Conservation (phyloP, 2,329 filamentous ascomycete species). For the Colletotrichum truncatum region DNA sequence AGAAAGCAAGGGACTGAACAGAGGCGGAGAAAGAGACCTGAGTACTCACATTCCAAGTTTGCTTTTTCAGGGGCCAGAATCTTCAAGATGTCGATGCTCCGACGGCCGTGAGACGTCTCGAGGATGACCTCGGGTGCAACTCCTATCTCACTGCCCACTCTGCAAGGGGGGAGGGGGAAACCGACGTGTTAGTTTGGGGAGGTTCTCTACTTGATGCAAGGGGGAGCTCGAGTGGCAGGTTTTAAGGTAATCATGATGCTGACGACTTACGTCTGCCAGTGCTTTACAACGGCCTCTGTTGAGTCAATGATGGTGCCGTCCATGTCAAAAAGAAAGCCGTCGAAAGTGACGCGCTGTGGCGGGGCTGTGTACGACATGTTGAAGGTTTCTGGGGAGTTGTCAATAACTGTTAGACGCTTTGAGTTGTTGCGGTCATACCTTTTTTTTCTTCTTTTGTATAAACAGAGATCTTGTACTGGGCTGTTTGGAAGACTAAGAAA, state of each 20-base stretch:
- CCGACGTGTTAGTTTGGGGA: constrained; percentile 25
- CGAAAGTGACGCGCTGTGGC: constrained; percentile 45
- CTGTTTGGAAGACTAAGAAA: no score
- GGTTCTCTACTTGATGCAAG: not conserved
- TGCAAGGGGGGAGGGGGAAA: constrained; percentile 41
- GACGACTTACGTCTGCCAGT: constrained; percentile 73
- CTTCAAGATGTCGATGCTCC: constrained; percentile 86
- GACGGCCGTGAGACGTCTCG: constrained; percentile 87
- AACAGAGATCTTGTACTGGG: no score
- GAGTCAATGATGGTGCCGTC: constrained; percentile 88
- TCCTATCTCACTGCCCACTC: constrained; percentile 84
- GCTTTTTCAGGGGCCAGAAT: constrained; percentile 85
- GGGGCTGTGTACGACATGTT: constrained; percentile 29
- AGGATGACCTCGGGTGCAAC: constrained; percentile 87
- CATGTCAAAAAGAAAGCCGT: constrained; percentile 76
- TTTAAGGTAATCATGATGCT: not conserved
- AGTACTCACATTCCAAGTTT: constrained; percentile 86
- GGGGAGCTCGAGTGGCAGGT: not conserved
- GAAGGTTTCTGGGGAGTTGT: not conserved
- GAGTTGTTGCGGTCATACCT: not conserved
- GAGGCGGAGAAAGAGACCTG: constrained; percentile 2
- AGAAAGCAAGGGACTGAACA: constrained; percentile 19
- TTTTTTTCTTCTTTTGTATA: no score
- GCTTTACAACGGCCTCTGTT: constrained; percentile 78
- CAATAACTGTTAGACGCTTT: not conserved